A percentile compares a stretch with the other conserved stretches of the same genome.
Conservation (phyloP, 2,329 filamentous ascomycete genomes). For the Penicillium rolfsii region DNA sequence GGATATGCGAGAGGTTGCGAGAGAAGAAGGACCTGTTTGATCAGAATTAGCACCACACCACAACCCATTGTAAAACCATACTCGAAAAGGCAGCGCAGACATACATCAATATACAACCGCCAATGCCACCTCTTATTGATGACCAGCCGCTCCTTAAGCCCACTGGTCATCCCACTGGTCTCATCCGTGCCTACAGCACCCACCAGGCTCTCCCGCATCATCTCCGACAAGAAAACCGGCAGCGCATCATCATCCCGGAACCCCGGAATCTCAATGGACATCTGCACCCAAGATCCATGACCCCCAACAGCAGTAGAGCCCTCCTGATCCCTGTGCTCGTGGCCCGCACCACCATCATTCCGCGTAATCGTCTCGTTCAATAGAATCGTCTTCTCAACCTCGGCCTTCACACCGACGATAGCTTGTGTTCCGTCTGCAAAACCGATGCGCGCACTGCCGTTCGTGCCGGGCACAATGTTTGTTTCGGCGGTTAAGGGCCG, state of each 20-base stretch:
- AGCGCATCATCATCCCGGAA: constrained; percentile 86
- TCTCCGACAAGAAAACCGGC: constrained; percentile 82
- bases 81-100: neutral
- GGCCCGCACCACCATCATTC: constrained; percentile 31
- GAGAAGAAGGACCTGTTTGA: constrained; percentile 77
- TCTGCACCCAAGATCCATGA: constrained; percentile 78
- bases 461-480: constrained; percentile 83
- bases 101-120: constrained; percentile 91
- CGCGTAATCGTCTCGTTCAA: constrained; percentile 45
- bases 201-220: constrained; percentile 85
- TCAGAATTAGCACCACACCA: constrained; percentile 37
- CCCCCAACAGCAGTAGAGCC: constrained; percentile 32
- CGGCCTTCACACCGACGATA: constrained; percentile 92
- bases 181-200: constrained; percentile 63
- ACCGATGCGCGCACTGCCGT: constrained; percentile 90
- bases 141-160: constrained; percentile 69
- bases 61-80: neutral
- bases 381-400: constrained; percentile 74
- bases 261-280: constrained; percentile 89
- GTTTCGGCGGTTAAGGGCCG: constrained; percentile 88
- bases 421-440: constrained; percentile 96
- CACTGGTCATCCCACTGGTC: constrained; percentile 71
- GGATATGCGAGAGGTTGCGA: constrained; percentile 93
- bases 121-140: constrained; percentile 95
- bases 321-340: constrained; percentile 33